Evolutionary conservation across 2,329 filamentous ascomycete genomes (phyloP).

Genomic region (Fusarium sp.): DNA sequence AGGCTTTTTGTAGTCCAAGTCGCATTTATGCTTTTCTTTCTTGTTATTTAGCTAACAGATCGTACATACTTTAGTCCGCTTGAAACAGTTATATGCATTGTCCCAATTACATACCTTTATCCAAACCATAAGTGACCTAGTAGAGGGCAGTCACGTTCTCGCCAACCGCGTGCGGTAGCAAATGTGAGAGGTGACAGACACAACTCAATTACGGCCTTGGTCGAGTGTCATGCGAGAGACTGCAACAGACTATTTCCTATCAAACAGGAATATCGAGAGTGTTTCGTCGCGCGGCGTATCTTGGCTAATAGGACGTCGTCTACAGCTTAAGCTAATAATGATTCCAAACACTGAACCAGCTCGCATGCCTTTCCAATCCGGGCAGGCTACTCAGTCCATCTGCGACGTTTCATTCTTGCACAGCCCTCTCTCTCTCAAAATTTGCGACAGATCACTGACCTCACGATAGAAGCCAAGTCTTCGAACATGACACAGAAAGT

Average conservation of each 20-base stretch:
- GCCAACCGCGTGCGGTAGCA: neutral
- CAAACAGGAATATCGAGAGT: accelerated
- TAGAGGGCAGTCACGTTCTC: no score
- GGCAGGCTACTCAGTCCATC: neutral
- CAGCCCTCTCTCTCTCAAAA: neutral
- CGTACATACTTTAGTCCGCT: neutral
- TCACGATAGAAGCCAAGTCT: neutral
- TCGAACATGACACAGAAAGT: neutral
- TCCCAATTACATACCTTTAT: neutral
- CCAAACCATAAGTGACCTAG: no score
- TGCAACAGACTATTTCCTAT: accelerated
- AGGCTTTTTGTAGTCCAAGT: accelerated
- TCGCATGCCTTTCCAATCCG: neutral
- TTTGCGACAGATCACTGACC: neutral
- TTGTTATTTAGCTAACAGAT: no score
- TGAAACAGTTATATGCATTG: no score
- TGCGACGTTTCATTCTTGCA: neutral
- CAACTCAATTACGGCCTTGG: neutral
- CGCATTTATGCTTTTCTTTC: neutral
- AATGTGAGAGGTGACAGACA: accelerated
- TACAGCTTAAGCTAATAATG: accelerated
- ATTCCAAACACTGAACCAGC: neutral
- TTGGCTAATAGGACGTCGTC: neutral
- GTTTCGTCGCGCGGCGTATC: neutral
- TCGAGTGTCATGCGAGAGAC: accelerated